phyloP scores from a whole-genome alignment of 176 grass and related monocot species.

The Eremochloa ophiuroides region DNA sequence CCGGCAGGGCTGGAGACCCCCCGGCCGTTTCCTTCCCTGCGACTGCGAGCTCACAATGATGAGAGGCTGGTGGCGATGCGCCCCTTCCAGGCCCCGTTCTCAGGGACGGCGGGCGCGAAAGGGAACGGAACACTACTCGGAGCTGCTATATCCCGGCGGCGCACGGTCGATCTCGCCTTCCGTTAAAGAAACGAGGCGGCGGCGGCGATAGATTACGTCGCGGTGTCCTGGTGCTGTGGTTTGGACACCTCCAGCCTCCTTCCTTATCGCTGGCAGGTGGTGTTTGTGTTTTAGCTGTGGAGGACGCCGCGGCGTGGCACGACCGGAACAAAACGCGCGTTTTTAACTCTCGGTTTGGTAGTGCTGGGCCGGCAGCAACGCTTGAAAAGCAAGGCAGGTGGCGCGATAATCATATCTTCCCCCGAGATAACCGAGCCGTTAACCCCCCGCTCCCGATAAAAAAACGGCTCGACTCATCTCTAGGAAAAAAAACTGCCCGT shows the following conservation, averaged over 20 bases:
- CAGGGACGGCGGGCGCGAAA: background rate
- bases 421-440: conserved; percentile 22
- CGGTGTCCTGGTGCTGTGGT: background rate
- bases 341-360: background rate
- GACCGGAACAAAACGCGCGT: conserved; percentile 11
- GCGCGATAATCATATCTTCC: background rate
- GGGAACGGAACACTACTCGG: background rate
- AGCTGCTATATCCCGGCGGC: background rate
- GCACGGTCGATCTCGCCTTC: background rate
- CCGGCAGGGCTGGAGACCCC: conserved; percentile 11
- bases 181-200: background rate
- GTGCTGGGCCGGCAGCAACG: background rate
- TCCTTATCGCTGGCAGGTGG: background rate
- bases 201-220: background rate
- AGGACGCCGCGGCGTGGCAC: background rate
- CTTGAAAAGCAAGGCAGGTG: background rate
- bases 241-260: background rate
- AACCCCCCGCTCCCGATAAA: conserved; percentile 8
- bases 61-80: background rate
- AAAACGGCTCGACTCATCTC: background rate
- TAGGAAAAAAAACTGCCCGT: background rate
- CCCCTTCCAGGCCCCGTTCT: background rate
- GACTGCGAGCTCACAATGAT: conserved; percentile 25
- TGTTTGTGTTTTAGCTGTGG: background rate
- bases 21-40: background rate